phyloP scores from a whole-genome alignment of 2,329 filamentous ascomycete genomes.

The Aspergillus thermomutatus region DNA sequence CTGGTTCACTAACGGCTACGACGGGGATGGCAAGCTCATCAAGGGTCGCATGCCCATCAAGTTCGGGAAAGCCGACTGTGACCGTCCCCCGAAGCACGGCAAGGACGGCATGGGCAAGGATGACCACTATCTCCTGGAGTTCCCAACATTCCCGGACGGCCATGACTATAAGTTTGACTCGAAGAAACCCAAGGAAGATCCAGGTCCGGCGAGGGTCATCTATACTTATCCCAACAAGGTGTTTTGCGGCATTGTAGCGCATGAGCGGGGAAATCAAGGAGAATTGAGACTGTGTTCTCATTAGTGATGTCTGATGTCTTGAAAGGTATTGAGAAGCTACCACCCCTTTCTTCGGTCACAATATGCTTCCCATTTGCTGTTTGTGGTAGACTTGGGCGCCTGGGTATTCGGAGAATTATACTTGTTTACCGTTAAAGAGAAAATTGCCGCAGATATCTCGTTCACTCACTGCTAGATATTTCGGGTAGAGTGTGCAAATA shows the following conservation, averaged over 20 bases:
- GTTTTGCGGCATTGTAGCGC: not conserved
- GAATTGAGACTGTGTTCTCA: not conserved
- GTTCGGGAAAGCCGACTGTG: not conserved
- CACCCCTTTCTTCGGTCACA: not conserved
- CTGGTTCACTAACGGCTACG: conserved; percentile 1
- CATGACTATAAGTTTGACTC: not conserved
- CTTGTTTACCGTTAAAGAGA: not conserved
- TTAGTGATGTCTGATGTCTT: not conserved
- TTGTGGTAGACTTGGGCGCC: not conserved
- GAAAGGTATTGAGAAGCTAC: not conserved
- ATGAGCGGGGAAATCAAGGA: not conserved
- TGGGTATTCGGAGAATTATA: not conserved
- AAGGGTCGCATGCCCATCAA: not conserved
- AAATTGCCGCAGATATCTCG: not conserved
- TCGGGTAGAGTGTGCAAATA: not conserved
- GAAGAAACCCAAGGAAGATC: conserved; percentile 2
- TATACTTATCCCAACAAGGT: conserved; percentile 1
- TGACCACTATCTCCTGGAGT: not conserved
- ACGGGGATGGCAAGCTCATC: not conserved
- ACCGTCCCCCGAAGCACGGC: not conserved
- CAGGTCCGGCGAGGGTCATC: not conserved
- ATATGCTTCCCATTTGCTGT: not conserved
- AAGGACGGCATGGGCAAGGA: not conserved
- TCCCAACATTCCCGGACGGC: not conserved
- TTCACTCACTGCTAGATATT: not conserved